Percentiles rank a stretch among this genome's conserved stretches.
These are phyloP conservation scores for Ceratobasidium sp. DNA, from an alignment of 1,284 basidiomycete species.

Conservation along the genomic window DNA sequence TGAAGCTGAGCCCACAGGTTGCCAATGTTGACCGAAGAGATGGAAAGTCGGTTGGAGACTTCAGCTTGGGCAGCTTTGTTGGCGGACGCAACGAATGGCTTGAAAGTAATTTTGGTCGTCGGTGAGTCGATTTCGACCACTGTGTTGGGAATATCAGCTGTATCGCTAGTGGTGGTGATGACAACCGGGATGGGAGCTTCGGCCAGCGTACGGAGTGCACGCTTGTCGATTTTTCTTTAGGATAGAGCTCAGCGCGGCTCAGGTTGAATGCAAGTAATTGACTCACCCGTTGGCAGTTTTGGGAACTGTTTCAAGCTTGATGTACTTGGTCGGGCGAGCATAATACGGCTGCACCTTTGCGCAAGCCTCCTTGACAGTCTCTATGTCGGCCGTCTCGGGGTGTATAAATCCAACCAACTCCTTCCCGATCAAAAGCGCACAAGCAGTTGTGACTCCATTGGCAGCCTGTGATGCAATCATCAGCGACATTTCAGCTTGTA, in stretches of 20 bases:
- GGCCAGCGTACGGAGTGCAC: slow-evolving; percentile 56
- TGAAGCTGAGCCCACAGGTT: slow-evolving; percentile 32
- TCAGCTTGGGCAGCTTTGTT: slow-evolving; percentile 2
- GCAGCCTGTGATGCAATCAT: slow-evolving; percentile 48
- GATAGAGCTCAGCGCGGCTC: slow-evolving; percentile 43
- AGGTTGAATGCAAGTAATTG: not conserved
- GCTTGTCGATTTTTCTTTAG: slow-evolving; percentile 62
- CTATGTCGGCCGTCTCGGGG: slow-evolving; percentile 52
- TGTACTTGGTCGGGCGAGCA: slow-evolving; percentile 59
- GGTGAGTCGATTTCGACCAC: slow-evolving; percentile 19
- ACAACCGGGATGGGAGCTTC: slow-evolving; percentile 42
- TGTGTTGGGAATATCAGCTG: slow-evolving; percentile 8
- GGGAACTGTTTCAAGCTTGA: slow-evolving; percentile 56
- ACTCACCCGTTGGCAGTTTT: slow-evolving; percentile 55
- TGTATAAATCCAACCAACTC: slow-evolving; percentile 64
- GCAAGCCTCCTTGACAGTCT: slow-evolving; percentile 54
- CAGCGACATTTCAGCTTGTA: slow-evolving; percentile 45
- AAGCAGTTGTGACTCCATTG: slow-evolving; percentile 55
- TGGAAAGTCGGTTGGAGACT: slow-evolving; percentile 19
- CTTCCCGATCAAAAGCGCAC: slow-evolving; percentile 58
- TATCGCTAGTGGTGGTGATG: slow-evolving; percentile 1
- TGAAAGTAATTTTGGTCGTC: slow-evolving; percentile 18
- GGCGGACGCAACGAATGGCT: slow-evolving; percentile 21
- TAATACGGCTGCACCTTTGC: slow-evolving; percentile 64
- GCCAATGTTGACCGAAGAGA: slow-evolving; percentile 21